These are phyloP conservation scores for Astrephomene gubernaculifera DNA, from an alignment of 139 green algal species.

Conservation along the genomic window DNA sequence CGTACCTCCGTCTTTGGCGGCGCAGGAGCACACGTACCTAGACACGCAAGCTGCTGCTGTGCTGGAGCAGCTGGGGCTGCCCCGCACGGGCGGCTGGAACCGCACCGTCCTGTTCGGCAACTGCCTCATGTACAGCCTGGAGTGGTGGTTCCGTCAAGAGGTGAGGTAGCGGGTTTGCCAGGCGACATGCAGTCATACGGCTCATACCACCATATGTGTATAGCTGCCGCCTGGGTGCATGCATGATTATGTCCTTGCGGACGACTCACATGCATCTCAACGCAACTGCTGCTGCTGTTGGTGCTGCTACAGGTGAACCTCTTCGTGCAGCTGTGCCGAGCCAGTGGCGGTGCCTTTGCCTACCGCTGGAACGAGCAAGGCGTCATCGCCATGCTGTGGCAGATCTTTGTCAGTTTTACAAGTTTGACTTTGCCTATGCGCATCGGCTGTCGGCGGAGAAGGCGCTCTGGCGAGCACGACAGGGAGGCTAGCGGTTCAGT, in stretches of 20 bases:
- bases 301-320: neutral
- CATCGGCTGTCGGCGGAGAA: no score
- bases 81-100: conserved; percentile 6
- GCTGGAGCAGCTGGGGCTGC: neutral
- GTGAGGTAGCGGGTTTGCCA: neutral
- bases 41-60: no score
- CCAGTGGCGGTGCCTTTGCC: neutral
- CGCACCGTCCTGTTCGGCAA: conserved; percentile 24
- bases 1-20: neutral
- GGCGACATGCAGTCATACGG: neutral
- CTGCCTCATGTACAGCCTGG: conserved; percentile 38
- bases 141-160: neutral
- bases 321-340: conserved; percentile 42
- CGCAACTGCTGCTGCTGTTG: no score
- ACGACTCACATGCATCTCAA: neutral
- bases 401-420: conserved; percentile 37
- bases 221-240: neutral
- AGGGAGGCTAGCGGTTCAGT: no score
- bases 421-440: conserved; percentile 10
- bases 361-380: conserved; percentile 52
- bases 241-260: neutral
- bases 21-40: neutral
- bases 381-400: conserved; percentile 36
- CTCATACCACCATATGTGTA: no score
- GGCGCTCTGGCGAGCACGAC: no score